Evolutionary conservation across 345 rosid genomes (phyloP).

Genomic region (Dimocarpus longan): DNA sequence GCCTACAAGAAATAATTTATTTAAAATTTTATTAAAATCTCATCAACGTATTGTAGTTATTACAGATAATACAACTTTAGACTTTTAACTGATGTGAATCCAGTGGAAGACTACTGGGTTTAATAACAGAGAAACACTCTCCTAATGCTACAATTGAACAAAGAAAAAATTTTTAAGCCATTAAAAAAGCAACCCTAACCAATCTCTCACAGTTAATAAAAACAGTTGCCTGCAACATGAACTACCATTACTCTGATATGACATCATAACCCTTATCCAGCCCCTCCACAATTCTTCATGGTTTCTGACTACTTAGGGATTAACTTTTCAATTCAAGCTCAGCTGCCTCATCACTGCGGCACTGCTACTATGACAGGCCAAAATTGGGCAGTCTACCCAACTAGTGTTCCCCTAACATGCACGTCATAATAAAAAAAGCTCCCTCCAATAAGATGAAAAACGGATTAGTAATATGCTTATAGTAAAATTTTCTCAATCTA

Average conservation of each 20-base stretch:
- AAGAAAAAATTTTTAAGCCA: neutral
- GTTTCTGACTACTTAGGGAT: neutral
- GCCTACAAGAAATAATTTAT: neutral
- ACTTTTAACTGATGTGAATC: neutral
- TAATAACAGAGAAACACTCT: neutral
- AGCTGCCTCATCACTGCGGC: neutral
- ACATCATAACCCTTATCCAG: neutral
- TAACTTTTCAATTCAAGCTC: neutral
- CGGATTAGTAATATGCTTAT: neutral
- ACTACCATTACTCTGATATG: neutral
- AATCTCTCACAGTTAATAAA: neutral
- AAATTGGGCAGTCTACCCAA: neutral
- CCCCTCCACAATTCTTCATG: neutral
- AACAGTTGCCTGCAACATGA: neutral
- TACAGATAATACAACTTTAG: neutral
- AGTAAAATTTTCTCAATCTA: neutral
- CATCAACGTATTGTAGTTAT: neutral
- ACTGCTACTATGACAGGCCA: neutral
- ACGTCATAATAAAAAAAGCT: neutral
- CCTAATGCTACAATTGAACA: neutral
- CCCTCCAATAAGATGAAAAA: neutral
- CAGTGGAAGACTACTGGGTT: neutral
- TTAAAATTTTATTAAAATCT: neutral
- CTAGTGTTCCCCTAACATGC: neutral
- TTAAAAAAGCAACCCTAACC: neutral